Evolutionary conservation across 2,329 filamentous ascomycete genomes (phyloP).

Genomic region (Cladosporium sp.): DNA sequence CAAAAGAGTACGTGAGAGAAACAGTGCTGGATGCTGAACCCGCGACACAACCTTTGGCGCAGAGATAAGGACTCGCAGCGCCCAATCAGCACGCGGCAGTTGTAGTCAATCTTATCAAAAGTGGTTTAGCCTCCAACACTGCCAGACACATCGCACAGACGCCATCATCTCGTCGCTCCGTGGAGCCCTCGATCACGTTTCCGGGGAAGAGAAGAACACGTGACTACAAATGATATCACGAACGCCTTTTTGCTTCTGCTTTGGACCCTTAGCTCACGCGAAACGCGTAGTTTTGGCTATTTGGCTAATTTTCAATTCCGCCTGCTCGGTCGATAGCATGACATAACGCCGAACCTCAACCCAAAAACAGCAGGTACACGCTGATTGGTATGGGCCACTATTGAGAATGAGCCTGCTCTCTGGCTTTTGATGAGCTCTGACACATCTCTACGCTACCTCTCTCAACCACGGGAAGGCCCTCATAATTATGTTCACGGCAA

Average conservation of each 20-base stretch:
- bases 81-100: background rate
- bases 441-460: background rate
- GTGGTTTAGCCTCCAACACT: background rate
- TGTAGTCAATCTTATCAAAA: background rate
- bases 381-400: background rate
- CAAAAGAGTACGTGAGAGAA: conserved; percentile 19
- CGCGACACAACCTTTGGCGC: conserved; percentile 18
- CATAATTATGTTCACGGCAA: background rate
- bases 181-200: background rate
- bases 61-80: conserved; percentile 11
- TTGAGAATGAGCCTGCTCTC: background rate
- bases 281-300: background rate
- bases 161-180: background rate
- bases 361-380: conserved; percentile 12
- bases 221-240: background rate
- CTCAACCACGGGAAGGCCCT: conserved; percentile 1
- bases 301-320: background rate
- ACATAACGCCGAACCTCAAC: conserved; percentile 10
- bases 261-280: background rate
- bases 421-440: background rate
- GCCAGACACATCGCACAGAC: background rate
- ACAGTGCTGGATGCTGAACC: background rate
- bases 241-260: background rate
- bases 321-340: background rate
- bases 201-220: conserved; percentile 4